Evolutionary conservation across 805 yeast species (phyloP), one percentile per base, ranked within the genome.

Genomic region (Phaffomyces opuntiae): DNA sequence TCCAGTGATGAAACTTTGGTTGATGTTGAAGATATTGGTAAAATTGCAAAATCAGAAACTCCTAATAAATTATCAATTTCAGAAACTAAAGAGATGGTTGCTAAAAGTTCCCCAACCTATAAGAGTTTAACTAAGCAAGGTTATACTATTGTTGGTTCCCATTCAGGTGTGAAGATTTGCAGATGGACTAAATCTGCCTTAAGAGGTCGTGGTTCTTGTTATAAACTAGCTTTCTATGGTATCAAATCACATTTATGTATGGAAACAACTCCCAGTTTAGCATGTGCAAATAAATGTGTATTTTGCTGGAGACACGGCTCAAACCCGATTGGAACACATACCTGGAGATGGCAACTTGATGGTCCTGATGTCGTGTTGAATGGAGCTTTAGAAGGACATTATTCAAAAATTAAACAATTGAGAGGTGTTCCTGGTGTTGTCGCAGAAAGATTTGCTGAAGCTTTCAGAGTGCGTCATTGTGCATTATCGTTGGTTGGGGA

Each of bases 101-200:
- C 95, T 4, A 77, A 83, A 53, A 81, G 84, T 52, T 86, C 96
- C 1, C 96, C 96, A 26, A 89, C 97, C 1, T 89, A 70, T 64
- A 86, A 85, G 50, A 81, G 93, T 8, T 70, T 89, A 44, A 90
- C 96, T 0, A 89, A 89, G 57, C 97, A 89, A 66, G 97, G 97
- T 1, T 89, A 89, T 56, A 85, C 95, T 0, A 80, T 89, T 50
- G 95, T 89, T 36, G 97, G 97, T 5, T 81, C 95, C 0, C 97
- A 89, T 57, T 87, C 96, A 0, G 97, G 97, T 33, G 97, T 89
- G 39, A 89, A 89, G 61, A 87, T 90, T 27, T 89, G 97, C 59
- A 78, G 97, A 57, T 89, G 97, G 97, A 90, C 97, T 0, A 90
- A 90, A 60, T 84, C 93, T 47, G 97, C 96, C 1, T 71, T 89